phyloP scores from a whole-genome alignment of 2,329 filamentous ascomycete genomes.

The Trichoderma atrobrunneum region DNA sequence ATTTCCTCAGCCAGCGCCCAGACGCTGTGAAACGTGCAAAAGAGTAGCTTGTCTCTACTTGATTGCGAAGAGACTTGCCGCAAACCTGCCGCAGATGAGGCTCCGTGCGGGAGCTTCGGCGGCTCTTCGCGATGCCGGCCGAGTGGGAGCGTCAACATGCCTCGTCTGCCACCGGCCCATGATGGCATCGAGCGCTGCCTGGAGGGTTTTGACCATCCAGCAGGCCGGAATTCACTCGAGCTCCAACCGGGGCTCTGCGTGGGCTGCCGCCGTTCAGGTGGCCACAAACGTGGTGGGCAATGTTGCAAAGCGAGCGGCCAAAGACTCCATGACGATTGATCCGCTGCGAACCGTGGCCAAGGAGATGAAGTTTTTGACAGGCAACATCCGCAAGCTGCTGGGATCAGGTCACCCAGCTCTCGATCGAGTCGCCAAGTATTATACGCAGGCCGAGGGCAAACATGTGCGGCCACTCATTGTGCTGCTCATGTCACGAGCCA shows the following conservation, averaged over 20 bases:
- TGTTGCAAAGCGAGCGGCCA: constrained; percentile 59
- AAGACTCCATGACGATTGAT: constrained; percentile 72
- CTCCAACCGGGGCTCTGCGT: constrained; percentile 57
- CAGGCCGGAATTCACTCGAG: constrained; percentile 43
- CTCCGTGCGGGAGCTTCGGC: constrained; percentile 51
- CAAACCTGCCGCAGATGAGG: constrained; percentile 43
- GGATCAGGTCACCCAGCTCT: constrained; percentile 92
- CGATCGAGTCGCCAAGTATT: constrained; percentile 96
- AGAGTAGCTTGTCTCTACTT: background rate
- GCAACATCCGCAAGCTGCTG: constrained; percentile 88
- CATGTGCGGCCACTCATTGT: constrained; percentile 93
- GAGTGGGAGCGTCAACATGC: constrained; percentile 31
- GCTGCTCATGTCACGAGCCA: constrained; percentile 92
- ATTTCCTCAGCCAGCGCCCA: background rate
- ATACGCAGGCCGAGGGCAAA: constrained; percentile 94
- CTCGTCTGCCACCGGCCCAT: constrained; percentile 33
- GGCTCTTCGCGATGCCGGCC: constrained; percentile 42
- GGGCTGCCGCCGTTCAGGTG: constrained; percentile 70
- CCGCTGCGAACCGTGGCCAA: constrained; percentile 87
- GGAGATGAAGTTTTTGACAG: constrained; percentile 93
- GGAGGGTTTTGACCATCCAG: constrained; percentile 28
- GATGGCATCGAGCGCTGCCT: constrained; percentile 28
- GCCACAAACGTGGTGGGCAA: constrained; percentile 70
- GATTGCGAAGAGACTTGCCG: background rate
- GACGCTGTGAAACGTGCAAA: background rate